Evolutionary conservation across 306 rosid species (phyloP), one percentile per base, ranked within the genome.

Genomic region (Vigna nakashimae): DNA sequence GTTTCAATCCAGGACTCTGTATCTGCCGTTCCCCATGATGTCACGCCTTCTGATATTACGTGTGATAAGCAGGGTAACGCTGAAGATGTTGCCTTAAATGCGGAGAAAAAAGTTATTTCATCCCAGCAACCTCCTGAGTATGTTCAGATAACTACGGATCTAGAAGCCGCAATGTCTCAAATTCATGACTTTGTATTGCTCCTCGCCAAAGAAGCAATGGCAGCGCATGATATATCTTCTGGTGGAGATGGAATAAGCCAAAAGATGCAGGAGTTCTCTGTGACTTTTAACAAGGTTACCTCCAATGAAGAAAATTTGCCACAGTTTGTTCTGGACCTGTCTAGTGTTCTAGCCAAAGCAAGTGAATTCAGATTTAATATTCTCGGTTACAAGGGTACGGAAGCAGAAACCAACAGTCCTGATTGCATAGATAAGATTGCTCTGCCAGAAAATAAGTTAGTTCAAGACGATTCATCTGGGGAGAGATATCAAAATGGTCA

Each of bases 391-490:
- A 90, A 84, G 85, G 90, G 90, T 80, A 68, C 76, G 28, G 96
- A 85, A 84, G 81, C 87, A 9, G 99, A 91, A 86, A 72, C 88
- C 32, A 91, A 38, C 74, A 92, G 98, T 85, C 97, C 99, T 45
- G 97, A 96, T 86, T 96, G 99, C 80, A 96, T 96, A 62, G 99
- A 96, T 83, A 96, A 96, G 88, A 89, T 96, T 71, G 99, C 92
- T 63, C 81, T 96, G 82, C 98, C 97, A 1, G 97, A 96, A 84
- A 90, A 92, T 75, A 96, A 85, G 88, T 83, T 82, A 57, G 83
- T 83, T 74, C 91, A 84, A 76, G 90, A 87, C 62, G 88, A 82
- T 51, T 83, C 84, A 51, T 81, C 86, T 1, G 88, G 86, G 40
- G 89, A 81, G 87, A 84, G 82, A 79, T 96, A 82, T 86, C 88